Evolutionary conservation across 345 rosid species (phyloP), one percentile per base, ranked within the genome.

Genomic region (Citrus glauca): DNA sequence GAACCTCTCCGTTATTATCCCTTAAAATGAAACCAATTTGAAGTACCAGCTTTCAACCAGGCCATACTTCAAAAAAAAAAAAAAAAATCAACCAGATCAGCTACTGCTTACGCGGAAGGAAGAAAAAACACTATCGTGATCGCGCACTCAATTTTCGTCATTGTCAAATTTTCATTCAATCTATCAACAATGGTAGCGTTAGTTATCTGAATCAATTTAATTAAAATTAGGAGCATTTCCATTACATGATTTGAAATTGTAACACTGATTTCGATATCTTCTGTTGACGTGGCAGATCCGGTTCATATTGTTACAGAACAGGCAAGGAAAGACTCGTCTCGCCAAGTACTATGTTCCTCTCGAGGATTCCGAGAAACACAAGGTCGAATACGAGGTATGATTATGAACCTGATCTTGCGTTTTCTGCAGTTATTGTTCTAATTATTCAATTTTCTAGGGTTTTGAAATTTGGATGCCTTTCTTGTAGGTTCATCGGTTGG

Each of bases 251-350:
- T 22, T 28, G 28, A 37, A 59, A 61, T 4, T 38, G 66, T 33
- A 28, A 57, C 50, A 35, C 17, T 50, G 65, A 20, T 66, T 42
- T 19, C 35, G 33, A 30, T 73, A 66, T 67, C 72, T 81, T 73
- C 68, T 78, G 22, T 66, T 27, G n/a, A n/a, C 27, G 65, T 70
- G 79, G 77, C 90, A 94, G 99, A 95, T 95, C 97, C 98, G 99
- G 32, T 93, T 95, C 91, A 94, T 95, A 72, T 89, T 95, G 80
- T 82, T 95, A 81, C 99, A 95, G 86, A 95, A 95, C 88, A 89
- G 99, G 87, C 97, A 95, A 84, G 99, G 99, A 14, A 95, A 95
- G 94, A 95, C 99, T 76, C 98, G 99, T 85, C 97, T 95, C 10
- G 99, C 99, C 76, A 95, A 95, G 74, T 95, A 95, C 87, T 95